Conservation (phyloP, 352 stramenopile genomes). For the Phytophthora sp. region DNA sequence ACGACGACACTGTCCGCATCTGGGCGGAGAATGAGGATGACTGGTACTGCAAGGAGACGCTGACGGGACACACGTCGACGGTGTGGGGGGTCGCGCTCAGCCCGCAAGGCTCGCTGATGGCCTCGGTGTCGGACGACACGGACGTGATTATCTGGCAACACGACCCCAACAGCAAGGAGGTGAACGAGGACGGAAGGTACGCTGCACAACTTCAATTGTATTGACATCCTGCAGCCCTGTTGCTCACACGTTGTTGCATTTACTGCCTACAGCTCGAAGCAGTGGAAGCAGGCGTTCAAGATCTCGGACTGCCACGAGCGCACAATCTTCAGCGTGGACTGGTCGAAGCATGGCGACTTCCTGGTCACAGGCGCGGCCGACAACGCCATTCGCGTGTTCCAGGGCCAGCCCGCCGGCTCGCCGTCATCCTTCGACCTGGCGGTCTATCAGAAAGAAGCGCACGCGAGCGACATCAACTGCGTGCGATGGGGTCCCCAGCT, state of each 20-base stretch:
- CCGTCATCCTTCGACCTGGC: constrained; percentile 67
- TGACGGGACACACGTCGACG: constrained; percentile 92
- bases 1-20: constrained; percentile 96
- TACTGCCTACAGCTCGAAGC: constrained; percentile 48
- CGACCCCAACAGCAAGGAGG: constrained; percentile 64
- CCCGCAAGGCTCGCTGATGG: constrained; percentile 77
- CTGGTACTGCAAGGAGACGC: constrained; percentile 95
- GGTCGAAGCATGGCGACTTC: constrained; percentile 84
- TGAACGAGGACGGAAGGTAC: constrained; percentile 55
- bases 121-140: constrained; percentile 93
- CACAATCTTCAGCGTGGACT: constrained; percentile 95
- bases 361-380: constrained; percentile 92
- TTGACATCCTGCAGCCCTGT: neutral
- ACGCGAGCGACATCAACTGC: constrained; percentile 83
- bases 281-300: constrained; percentile 87
- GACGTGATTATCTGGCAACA: constrained; percentile 93
- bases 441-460: constrained; percentile 61
- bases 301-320: constrained; percentile 88
- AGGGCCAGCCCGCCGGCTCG: constrained; percentile 27
- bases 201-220: neutral
- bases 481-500: constrained; percentile 72
- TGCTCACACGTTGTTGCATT: neutral
- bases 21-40: constrained; percentile 97
- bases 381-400: constrained; percentile 91
- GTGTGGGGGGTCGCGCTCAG: constrained; percentile 94